Conservation (phyloP, 2,329 filamentous ascomycete species). For the Dryadomyces quercus-mongolicae region DNA sequence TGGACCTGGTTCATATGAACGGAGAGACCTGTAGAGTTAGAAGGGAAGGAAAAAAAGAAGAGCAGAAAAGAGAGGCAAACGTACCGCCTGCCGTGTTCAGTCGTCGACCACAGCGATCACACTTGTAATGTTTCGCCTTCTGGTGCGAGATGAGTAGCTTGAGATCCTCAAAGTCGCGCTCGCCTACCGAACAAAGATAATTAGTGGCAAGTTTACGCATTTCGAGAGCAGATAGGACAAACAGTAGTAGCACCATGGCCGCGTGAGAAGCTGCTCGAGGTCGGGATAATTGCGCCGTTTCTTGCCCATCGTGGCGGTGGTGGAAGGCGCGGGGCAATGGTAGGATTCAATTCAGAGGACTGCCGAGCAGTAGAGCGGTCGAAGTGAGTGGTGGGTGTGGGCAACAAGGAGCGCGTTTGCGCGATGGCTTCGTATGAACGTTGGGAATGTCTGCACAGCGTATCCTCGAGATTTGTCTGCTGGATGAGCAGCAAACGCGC, state of each 20-base stretch:
- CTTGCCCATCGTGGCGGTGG: constrained; percentile 55
- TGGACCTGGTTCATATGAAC: constrained; percentile 99
- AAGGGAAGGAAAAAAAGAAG: background rate
- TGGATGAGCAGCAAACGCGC: background rate
- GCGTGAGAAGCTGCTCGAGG: constrained; percentile 74
- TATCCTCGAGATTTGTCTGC: background rate
- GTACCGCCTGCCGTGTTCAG: constrained; percentile 90
- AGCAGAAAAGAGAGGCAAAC: constrained; percentile 14
- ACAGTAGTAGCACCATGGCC: constrained; percentile 99
- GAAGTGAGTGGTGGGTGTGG: background rate
- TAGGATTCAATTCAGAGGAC: background rate
- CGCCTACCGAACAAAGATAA: constrained; percentile 32
- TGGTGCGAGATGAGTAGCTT: constrained; percentile 96
- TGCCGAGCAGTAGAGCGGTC: background rate
- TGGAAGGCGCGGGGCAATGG: background rate
- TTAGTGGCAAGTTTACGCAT: background rate
- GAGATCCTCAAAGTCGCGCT: constrained; percentile 94
- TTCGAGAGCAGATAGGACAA: background rate
- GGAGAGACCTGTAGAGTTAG: constrained; percentile 55
- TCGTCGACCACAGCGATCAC: constrained; percentile 75
- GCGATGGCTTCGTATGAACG: too few species aligned
- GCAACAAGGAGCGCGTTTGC: too few species aligned
- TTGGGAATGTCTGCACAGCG: background rate
- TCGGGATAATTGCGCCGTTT: constrained; percentile 81
- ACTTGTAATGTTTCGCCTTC: constrained; percentile 99